Percentiles rank a stretch among this genome's conserved stretches.
These are phyloP conservation scores for Boletus reticuloceps DNA, from an alignment of 768 basidiomycete genomes.

Conservation along the genomic window DNA sequence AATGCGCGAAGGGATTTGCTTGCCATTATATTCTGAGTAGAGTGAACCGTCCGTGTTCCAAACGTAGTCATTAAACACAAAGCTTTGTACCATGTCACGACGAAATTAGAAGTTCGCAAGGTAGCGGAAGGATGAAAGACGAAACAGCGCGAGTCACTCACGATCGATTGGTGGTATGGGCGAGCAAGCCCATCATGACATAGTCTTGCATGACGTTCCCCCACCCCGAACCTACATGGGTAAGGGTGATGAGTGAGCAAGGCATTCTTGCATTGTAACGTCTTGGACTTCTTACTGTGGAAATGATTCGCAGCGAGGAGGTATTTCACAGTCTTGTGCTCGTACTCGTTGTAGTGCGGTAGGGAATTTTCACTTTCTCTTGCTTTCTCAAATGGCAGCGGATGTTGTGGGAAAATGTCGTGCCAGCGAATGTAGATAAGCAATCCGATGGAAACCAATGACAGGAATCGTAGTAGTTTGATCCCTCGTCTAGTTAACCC, in stretches of 20 bases:
- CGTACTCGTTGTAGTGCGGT: constrained; percentile 40
- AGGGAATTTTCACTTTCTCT: constrained; percentile 38
- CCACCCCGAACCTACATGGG: constrained; percentile 35
- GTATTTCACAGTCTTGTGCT: constrained; percentile 38
- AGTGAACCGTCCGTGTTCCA: constrained; percentile 36
- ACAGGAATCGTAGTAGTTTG: constrained; percentile 10
- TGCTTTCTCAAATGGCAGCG: constrained; percentile 21
- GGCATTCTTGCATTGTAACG: not conserved
- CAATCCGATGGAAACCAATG: constrained; percentile 10
- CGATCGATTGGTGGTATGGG: constrained; percentile 35
- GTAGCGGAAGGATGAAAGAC: not conserved
- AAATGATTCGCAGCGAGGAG: constrained; percentile 49
- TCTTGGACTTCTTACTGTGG: constrained; percentile 27
- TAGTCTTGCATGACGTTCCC: constrained; percentile 43
- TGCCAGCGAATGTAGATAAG: constrained; percentile 13
- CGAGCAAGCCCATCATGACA: constrained; percentile 35
- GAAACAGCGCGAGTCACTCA: constrained; percentile 12
- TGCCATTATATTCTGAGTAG: constrained; percentile 37
- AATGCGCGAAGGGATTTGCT: constrained; percentile 37
- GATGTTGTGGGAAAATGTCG: not conserved
- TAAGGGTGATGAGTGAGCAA: not conserved
- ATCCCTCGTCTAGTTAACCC: constrained; percentile 25
- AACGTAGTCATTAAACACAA: constrained; percentile 43
- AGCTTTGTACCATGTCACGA: constrained; percentile 21
- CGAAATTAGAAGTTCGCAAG: constrained; percentile 1